A percentile compares a stretch with the other conserved stretches of the same genome.
Evolutionary conservation across 345 rosid genomes (phyloP).

Genomic region (Populus ilicifolia): DNA sequence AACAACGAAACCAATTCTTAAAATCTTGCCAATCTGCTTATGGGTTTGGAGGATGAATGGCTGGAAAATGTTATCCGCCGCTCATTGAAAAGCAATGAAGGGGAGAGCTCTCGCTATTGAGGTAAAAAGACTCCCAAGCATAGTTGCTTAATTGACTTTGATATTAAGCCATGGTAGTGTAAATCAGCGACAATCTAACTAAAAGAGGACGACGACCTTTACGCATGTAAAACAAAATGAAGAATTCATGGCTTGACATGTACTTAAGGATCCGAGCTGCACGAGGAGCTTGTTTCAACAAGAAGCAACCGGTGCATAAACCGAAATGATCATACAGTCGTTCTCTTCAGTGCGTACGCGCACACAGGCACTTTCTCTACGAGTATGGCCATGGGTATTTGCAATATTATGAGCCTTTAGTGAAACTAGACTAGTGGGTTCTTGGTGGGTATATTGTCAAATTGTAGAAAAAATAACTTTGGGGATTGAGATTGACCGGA

Average conservation of each 20-base stretch:
- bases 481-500: slow-evolving; percentile 34
- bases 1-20: no score
- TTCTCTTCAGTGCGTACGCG: no score
- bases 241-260: slow-evolving; percentile 13
- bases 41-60: no score
- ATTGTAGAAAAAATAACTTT: neutral
- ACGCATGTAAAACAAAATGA: slow-evolving; percentile 9
- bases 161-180: neutral
- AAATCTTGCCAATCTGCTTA: no score
- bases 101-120: no score
- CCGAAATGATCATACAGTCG: neutral
- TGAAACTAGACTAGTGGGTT: no score
- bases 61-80: no score
- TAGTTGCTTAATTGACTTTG: neutral
- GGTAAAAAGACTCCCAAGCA: neutral
- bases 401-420: no score
- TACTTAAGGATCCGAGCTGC: slow-evolving; percentile 27
- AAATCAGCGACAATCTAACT: neutral
- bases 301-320: no score
- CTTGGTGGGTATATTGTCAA: neutral
- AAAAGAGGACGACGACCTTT: neutral
- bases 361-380: no score
- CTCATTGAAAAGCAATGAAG: no score
- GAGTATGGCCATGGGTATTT: no score
- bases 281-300: neutral